These are phyloP conservation scores for Auricularia cornea DNA, from an alignment of 768 basidiomycete genomes.

Conservation along the genomic window DNA sequence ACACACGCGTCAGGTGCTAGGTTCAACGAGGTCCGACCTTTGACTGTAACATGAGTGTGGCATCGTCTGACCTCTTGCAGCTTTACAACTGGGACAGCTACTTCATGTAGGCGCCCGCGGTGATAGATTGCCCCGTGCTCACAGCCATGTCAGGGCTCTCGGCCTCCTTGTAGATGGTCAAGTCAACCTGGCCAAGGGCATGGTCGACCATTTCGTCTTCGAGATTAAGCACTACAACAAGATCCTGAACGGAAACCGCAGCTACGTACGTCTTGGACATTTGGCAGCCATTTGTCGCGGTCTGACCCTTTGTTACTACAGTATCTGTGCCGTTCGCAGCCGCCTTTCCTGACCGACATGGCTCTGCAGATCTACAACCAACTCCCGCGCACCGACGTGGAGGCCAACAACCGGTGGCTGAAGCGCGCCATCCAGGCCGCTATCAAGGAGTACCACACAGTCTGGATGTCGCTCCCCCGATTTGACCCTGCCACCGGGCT, in stretches of 20 bases:
- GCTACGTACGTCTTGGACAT: conserved; percentile 36
- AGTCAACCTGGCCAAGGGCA: conserved; percentile 89
- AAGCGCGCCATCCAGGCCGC: conserved; percentile 95
- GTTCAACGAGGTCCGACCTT: conserved; percentile 1
- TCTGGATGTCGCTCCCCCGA: conserved; percentile 93
- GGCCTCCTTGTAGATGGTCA: conserved; percentile 93
- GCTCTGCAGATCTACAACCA: conserved; percentile 97
- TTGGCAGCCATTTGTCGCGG: background rate
- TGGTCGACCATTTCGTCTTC: conserved; percentile 99
- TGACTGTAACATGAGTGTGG: conserved; percentile 6
- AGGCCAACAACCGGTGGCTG: conserved; percentile 81
- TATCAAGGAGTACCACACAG: conserved; percentile 97
- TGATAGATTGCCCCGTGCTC: background rate
- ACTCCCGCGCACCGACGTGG: conserved; percentile 75
- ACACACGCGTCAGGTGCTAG: background rate
- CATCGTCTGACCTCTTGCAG: conserved; percentile 28
- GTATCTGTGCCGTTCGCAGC: conserved; percentile 94
- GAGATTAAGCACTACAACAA: conserved; percentile 98
- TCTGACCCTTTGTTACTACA: conserved; percentile 28
- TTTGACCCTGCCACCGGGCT: conserved; percentile 92
- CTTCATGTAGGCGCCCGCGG: conserved; percentile 49
- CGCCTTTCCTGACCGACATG: conserved; percentile 98
- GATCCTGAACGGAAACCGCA: conserved; percentile 84
- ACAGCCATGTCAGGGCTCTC: conserved; percentile 33
- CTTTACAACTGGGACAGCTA: conserved; percentile 95